These are phyloP conservation scores for Herpetomonas tarakana DNA, from an alignment of 208 protist genomes.

Conservation along the genomic window DNA sequence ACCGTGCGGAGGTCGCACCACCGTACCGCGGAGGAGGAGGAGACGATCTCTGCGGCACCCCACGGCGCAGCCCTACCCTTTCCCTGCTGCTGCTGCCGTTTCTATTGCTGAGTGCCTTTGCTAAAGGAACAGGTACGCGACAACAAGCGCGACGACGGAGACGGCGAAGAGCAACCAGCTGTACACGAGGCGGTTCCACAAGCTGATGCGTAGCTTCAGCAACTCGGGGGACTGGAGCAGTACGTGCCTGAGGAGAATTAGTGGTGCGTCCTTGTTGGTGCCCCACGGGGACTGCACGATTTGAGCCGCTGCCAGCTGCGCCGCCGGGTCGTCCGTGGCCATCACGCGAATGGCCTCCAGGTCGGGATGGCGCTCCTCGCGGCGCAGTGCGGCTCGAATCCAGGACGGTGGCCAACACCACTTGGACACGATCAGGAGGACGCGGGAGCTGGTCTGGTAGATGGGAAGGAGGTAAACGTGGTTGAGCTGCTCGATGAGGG, in stretches of 20 bases:
- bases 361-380: background rate
- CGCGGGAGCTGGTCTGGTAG: background rate
- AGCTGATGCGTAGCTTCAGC: slow-evolving; percentile 10
- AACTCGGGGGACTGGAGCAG: slow-evolving; percentile 36
- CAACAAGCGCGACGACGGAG: slow-evolving; percentile 1
- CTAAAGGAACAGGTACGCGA: slow-evolving; percentile 7
- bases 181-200: slow-evolving; percentile 3
- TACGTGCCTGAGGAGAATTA: slow-evolving; percentile 31
- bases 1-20: no score
- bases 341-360: slow-evolving; percentile 13
- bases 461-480: slow-evolving; percentile 5
- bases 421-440: background rate
- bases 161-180: slow-evolving; percentile 7
- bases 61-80: no score
- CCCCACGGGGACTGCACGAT: slow-evolving; percentile 11
- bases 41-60: no score
- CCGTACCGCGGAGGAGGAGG: no score
- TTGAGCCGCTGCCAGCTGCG: slow-evolving; percentile 8
- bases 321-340: slow-evolving; percentile 17
- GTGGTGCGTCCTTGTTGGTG: slow-evolving; percentile 24
- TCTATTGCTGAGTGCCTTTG: no score
- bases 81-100: background rate
- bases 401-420: slow-evolving; percentile 6
- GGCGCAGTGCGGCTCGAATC: background rate
- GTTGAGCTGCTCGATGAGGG: background rate